These are phyloP conservation scores for Telfairia occidentalis DNA, from an alignment of 331 rosid genomes.

Conservation along the genomic window DNA sequence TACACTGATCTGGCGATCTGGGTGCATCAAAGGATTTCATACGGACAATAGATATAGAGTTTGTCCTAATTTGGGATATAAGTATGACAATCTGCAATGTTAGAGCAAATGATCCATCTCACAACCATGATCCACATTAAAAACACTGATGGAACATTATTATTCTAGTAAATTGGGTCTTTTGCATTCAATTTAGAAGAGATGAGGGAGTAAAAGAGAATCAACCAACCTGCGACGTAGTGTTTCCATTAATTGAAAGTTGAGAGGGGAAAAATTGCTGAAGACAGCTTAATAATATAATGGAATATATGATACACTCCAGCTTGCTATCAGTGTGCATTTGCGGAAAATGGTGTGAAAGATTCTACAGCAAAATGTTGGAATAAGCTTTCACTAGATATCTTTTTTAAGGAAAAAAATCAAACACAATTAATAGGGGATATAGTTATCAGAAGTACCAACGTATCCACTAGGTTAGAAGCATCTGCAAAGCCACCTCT, in stretches of 20 bases:
- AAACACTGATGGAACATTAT: neutral
- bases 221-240: constrained; percentile 50
- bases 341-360: constrained; percentile 48
- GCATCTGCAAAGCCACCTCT: constrained; percentile 26
- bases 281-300: constrained; percentile 49
- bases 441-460: constrained; percentile 37
- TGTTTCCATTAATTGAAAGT: constrained; percentile 34
- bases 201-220: constrained; percentile 2
- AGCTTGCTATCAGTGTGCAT: constrained; percentile 54
- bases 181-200: neutral
- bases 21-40: constrained; percentile 51
- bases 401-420: constrained; percentile 14
- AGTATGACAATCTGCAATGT: constrained; percentile 54
- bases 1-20: constrained; percentile 25
- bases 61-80: constrained; percentile 74
- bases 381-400: constrained; percentile 16
- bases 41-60: constrained; percentile 69
- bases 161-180: too few species aligned
- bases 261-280: constrained; percentile 26
- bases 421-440: constrained; percentile 3
- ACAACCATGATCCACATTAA: neutral
- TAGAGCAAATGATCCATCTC: constrained; percentile 19
- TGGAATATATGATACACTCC: constrained; percentile 64
- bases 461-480: constrained; percentile 24
- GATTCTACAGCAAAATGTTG: constrained; percentile 42